Conservation (phyloP, 495 filamentous ascomycete species). For the Penicillium ochrochloron region DNA sequence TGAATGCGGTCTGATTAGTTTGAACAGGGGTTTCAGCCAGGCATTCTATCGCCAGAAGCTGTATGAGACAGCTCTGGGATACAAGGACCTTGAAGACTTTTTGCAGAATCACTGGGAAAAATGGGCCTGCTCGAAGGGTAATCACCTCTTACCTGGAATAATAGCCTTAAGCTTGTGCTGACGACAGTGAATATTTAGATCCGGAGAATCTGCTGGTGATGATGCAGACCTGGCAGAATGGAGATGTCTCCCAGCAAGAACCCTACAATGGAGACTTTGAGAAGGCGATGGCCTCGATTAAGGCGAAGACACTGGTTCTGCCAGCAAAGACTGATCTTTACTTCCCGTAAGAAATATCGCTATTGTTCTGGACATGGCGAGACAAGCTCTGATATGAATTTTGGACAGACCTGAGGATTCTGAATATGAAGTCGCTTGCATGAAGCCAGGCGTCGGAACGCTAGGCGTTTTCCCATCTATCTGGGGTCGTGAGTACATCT, state of each 20-base stretch:
- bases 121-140: slow-evolving; percentile 70
- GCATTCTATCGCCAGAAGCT: slow-evolving; percentile 71
- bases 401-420: slow-evolving; percentile 64
- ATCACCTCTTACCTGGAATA: neutral
- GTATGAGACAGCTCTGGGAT: slow-evolving; percentile 63
- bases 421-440: slow-evolving; percentile 66
- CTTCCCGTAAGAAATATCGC: slow-evolving; percentile 59
- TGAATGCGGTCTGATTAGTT: neutral
- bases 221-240: slow-evolving; percentile 76
- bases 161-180: slow-evolving; percentile 13
- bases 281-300: slow-evolving; percentile 67
- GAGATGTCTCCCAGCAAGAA: slow-evolving; percentile 64
- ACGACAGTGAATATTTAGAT: slow-evolving; percentile 50
- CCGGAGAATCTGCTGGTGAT: slow-evolving; percentile 70
- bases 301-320: slow-evolving; percentile 67
- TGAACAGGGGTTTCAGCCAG: slow-evolving; percentile 65
- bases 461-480: slow-evolving; percentile 63
- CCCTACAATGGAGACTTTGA: slow-evolving; percentile 68
- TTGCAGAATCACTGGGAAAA: slow-evolving; percentile 73
- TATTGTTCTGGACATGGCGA: neutral
- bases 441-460: slow-evolving; percentile 63
- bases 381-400: slow-evolving; percentile 19
- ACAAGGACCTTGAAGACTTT: slow-evolving; percentile 68
- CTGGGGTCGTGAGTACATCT: slow-evolving; percentile 64
- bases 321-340: slow-evolving; percentile 73